Evolutionary conservation across 2,329 filamentous ascomycete genomes (phyloP).

Genomic region (Calonectria pseudoreteaudii): DNA sequence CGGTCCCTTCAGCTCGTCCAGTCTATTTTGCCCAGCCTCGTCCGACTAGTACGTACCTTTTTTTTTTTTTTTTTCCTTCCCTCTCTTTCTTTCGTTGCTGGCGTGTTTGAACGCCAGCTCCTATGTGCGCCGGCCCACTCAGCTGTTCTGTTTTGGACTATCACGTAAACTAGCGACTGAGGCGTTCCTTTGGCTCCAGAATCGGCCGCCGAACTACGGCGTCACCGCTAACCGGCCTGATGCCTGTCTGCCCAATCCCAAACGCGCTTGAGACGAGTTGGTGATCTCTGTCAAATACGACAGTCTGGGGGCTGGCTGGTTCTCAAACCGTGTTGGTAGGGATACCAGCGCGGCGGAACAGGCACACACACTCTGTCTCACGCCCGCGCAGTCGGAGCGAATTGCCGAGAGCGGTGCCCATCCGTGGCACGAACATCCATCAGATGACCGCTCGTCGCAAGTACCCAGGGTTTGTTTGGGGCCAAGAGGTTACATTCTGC

Average conservation of each 20-base stretch:
- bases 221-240: conserved; percentile 35
- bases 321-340: conserved; percentile 30
- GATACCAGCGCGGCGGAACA: conserved; percentile 41
- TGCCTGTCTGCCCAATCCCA: conserved; percentile 30
- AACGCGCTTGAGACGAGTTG: conserved; percentile 42
- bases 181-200: conserved; percentile 15
- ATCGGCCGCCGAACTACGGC: conserved; percentile 37
- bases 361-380: conserved; percentile 15
- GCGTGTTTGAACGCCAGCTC: neutral
- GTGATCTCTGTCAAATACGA: conserved; percentile 34
- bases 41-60: neutral
- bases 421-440: conserved; percentile 26
- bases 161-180: conserved; percentile 1
- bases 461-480: conserved; percentile 3
- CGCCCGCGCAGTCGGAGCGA: conserved; percentile 31
- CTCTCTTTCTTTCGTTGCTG: neutral
- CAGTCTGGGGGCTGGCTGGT: conserved; percentile 30
- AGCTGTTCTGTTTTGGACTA: conserved; percentile 14
- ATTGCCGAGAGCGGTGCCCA: conserved; percentile 36
- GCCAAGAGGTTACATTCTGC: conserved; percentile 34
- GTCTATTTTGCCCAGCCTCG: conserved; percentile 3
- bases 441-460: conserved; percentile 31
- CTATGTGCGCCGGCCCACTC: conserved; percentile 17
- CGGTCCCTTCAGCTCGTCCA: neutral
- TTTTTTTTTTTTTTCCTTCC: too few relatives aligned